phyloP scores from a whole-genome alignment of 169 alveolate genomes.

The Plasmodium falciparum region DNA sequence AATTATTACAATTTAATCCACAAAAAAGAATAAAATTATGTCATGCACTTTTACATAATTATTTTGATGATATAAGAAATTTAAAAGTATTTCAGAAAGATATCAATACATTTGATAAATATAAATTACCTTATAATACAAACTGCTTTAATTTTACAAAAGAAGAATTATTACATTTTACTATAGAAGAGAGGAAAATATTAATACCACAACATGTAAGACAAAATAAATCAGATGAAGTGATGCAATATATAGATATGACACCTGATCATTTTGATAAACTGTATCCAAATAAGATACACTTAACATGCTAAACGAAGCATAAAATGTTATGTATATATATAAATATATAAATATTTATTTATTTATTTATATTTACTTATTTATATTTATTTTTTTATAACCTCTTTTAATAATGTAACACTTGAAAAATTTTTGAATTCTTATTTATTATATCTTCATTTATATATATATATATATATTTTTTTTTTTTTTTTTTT shows the following conservation, averaged over 20 bases:
- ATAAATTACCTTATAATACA: constrained; percentile 27
- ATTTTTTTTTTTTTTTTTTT: too few species aligned
- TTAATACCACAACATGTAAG: constrained; percentile 40
- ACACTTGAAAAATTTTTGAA: too few species aligned
- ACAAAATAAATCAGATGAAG: constrained; percentile 31
- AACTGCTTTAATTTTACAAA: constrained; percentile 69
- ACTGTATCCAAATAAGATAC: constrained; percentile 55
- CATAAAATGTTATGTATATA: too few species aligned
- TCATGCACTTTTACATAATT: constrained; percentile 37
- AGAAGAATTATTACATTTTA: constrained; percentile 60
- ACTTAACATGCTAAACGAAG: constrained; percentile 25
- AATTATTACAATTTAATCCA: constrained; percentile 53
- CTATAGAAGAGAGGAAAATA: constrained; percentile 70
- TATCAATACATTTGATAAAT: constrained; percentile 5
- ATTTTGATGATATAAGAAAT: constrained; percentile 62
- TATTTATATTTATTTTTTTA: too few species aligned
- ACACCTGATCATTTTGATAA: constrained; percentile 32
- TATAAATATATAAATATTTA: too few species aligned
- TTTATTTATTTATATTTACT: too few species aligned
- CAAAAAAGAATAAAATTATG: constrained; percentile 58
- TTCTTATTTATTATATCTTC: too few species aligned
- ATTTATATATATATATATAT: too few species aligned
- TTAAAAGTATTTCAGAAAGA: constrained; percentile 24
- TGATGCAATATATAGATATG: constrained; percentile 62
- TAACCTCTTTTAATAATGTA: too few species aligned